Evolutionary conservation across 2,329 filamentous ascomycete species (phyloP).

Genomic region (Alternaria ethzedia): DNA sequence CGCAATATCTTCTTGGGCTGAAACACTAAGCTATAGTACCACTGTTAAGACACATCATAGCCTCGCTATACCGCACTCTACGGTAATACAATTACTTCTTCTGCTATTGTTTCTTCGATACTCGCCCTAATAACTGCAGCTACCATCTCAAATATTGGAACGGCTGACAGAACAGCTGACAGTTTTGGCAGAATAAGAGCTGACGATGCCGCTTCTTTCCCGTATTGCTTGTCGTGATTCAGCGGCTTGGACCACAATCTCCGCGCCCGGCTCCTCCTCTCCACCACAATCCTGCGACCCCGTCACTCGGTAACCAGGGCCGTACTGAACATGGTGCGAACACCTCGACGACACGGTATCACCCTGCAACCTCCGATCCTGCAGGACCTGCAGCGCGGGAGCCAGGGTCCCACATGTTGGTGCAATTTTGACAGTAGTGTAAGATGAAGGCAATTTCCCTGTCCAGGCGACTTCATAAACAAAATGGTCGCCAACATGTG

Average conservation of each 20-base stretch:
- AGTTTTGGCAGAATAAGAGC: conserved; percentile 12
- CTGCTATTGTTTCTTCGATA: conserved; percentile 5
- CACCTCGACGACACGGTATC: conserved; percentile 29
- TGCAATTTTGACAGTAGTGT: conserved; percentile 36
- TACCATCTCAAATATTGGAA: conserved; percentile 19
- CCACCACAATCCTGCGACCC: conserved; percentile 12
- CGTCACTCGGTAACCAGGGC: conserved; percentile 15
- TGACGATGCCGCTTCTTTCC: conserved; percentile 4
- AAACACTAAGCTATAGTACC: conserved; percentile 41
- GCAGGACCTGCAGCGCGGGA: conserved; percentile 27
- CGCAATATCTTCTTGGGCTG: conserved; percentile 39
- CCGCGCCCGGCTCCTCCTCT: conserved; percentile 14
- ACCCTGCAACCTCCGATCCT: conserved; percentile 29
- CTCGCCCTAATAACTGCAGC: conserved; percentile 5
- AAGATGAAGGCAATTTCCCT: conserved; percentile 22
- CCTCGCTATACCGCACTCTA: conserved; percentile 8
- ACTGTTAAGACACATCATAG: conserved; percentile 21
- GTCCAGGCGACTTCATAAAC: conserved; percentile 21
- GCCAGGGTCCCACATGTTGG: conserved; percentile 35
- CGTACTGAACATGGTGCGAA: conserved; percentile 31
- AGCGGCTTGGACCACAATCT: conserved; percentile 11
- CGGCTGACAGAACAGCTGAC: conserved; percentile 6
- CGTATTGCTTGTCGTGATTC: conserved; percentile 8
- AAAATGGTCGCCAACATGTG: conserved; percentile 14
- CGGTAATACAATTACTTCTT: conserved; percentile 6